These are phyloP conservation scores for Leccinellum rugosiceps DNA, from an alignment of 768 basidiomycete species.

Conservation along the genomic window DNA sequence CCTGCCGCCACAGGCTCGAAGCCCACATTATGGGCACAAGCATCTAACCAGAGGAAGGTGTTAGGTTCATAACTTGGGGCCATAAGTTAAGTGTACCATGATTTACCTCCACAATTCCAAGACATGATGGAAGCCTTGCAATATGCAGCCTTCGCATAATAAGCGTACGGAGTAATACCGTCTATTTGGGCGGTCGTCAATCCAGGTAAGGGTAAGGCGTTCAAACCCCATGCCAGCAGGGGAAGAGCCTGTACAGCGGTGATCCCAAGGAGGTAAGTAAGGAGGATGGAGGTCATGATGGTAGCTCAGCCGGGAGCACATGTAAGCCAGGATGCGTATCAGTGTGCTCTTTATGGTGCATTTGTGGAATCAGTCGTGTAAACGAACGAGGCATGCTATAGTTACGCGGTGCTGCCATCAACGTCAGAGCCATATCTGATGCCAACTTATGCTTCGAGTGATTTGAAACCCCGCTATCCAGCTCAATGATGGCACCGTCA, in stretches of 20 bases:
- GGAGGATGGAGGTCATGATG: constrained; percentile 8
- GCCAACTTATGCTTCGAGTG: too few species aligned
- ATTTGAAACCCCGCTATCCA: background rate
- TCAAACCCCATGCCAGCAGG: constrained; percentile 21
- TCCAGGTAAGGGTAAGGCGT: constrained; percentile 25
- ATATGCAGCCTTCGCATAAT: constrained; percentile 48
- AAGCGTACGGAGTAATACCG: constrained; percentile 43
- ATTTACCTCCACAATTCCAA: constrained; percentile 54
- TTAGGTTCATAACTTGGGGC: background rate
- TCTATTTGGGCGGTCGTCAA: constrained; percentile 40
- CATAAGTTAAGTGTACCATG: background rate
- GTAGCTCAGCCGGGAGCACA: background rate
- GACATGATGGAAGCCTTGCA: constrained; percentile 39
- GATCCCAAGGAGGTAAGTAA: constrained; percentile 5
- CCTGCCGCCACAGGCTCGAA: constrained; percentile 46
- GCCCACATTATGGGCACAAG: constrained; percentile 40
- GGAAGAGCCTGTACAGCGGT: constrained; percentile 15
- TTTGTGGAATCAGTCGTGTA: background rate
- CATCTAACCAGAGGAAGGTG: constrained; percentile 17
- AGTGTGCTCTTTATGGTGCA: background rate
- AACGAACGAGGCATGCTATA: too few species aligned
- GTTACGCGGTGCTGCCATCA: too few species aligned
- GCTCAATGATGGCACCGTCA: background rate
- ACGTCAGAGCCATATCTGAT: background rate
- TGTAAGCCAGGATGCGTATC: background rate